phyloP scores from a whole-genome alignment of 148 eudicot genomes.

The Chenopodium formosanum region DNA sequence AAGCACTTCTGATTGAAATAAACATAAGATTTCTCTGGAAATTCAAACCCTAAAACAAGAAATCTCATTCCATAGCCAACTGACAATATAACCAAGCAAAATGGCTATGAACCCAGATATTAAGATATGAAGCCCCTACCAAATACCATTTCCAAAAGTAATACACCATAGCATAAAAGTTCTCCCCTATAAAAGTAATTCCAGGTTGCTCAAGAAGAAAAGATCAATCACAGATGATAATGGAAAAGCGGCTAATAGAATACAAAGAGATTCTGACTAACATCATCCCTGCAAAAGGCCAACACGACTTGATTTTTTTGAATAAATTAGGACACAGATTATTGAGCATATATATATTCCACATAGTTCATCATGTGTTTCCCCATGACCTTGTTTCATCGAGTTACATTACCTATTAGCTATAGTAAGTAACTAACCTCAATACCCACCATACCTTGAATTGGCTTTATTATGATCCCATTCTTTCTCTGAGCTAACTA shows the following conservation, averaged over 20 bases:
- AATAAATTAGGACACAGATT: neutral
- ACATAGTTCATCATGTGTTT: neutral
- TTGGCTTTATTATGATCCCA: neutral
- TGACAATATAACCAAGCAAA: neutral
- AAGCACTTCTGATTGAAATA: neutral
- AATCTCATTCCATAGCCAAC: neutral
- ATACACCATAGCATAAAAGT: neutral
- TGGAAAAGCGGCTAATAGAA: neutral
- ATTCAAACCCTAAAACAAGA: neutral
- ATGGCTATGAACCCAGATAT: neutral
- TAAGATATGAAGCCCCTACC: neutral
- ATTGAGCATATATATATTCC: neutral
- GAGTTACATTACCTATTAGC: neutral
- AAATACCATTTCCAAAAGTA: neutral
- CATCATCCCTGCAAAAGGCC: neutral
- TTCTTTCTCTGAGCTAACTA: neutral
- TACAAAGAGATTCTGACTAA: neutral
- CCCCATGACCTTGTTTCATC: neutral
- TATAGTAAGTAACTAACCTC: neutral
- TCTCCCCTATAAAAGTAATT: neutral
- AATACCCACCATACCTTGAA: neutral
- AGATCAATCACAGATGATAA: too few relatives aligned
- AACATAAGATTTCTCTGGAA: neutral
- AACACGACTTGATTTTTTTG: neutral
- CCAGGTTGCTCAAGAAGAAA: neutral